phyloP scores from a whole-genome alignment of 2,329 filamentous ascomycete genomes.

The Paecilomyces sp. region DNA sequence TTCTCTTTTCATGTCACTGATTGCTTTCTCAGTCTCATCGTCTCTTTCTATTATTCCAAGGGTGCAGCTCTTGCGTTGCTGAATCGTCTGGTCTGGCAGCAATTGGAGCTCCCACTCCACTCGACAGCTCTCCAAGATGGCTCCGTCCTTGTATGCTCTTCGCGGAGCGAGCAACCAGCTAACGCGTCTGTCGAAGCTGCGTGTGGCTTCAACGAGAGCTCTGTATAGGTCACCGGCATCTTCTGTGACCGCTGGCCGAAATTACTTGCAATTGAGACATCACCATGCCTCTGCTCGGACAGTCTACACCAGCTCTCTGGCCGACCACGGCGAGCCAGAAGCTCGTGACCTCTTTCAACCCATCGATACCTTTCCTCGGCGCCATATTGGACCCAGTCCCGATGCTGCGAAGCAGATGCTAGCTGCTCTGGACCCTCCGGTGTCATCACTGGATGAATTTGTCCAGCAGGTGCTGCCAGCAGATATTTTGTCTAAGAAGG shows the following conservation, averaged over 20 bases:
- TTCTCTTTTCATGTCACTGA: not conserved
- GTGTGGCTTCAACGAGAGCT: not conserved
- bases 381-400: conserved; percentile 80
- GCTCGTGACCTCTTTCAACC: conserved; percentile 38
- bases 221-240: conserved; percentile 12
- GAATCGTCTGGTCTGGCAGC: not conserved
- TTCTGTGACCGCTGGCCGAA: conserved; percentile 21
- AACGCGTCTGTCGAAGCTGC: not conserved
- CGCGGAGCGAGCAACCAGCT: not conserved
- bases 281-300: conserved; percentile 17
- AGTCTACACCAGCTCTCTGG: conserved; percentile 86
- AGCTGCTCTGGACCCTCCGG: conserved; percentile 66
- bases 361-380: conserved; percentile 60
- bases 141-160: not conserved
- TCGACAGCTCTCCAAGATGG: not conserved
- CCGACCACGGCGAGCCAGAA: conserved; percentile 60
- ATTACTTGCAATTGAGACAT: conserved; percentile 20
- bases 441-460: conserved; percentile 69
- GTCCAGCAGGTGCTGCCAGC: conserved; percentile 74
- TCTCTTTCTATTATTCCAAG: not conserved
- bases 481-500: conserved; percentile 64
- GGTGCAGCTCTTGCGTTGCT: not conserved
- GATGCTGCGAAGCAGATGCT: conserved; percentile 71
- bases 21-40: not conserved
- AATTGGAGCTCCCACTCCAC: not conserved